Percentiles rank a stretch among this genome's conserved stretches.
Evolutionary conservation across 345 rosid genomes (phyloP).

Genomic region (Ceriops zippeliana): DNA sequence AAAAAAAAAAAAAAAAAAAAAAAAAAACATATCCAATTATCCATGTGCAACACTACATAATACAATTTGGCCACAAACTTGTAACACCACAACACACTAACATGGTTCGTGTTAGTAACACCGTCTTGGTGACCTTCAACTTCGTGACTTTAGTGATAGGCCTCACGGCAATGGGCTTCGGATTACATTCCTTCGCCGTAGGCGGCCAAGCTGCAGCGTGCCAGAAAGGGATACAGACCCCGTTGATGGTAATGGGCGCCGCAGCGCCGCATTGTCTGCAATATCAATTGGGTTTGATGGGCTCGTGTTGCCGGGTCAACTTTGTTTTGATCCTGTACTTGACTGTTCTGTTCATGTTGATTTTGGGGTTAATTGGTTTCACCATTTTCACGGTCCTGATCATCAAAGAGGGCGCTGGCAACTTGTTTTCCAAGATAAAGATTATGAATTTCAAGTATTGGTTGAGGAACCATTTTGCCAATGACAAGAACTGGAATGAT

Average conservation of each 20-base stretch:
- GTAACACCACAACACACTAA: neutral
- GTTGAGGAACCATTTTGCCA: constrained; percentile 5
- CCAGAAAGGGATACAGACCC: constrained; percentile 10
- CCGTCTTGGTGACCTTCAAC: neutral
- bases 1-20: too few relatives aligned
- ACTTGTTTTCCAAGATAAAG: neutral
- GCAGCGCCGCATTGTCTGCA: neutral
- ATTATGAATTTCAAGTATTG: constrained; percentile 4
- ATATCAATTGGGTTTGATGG: constrained; percentile 17
- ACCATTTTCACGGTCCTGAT: neutral
- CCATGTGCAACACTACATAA: too few relatives aligned
- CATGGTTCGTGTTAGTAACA: neutral
- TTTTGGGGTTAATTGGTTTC: neutral
- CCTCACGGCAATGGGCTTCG: neutral
- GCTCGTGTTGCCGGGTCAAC: neutral
- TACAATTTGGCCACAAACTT: too few relatives aligned
- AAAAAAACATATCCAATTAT: too few relatives aligned
- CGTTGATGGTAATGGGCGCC: neutral
- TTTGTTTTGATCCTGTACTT: neutral
- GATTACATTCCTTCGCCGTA: neutral
- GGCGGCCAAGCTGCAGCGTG: constrained; percentile 1
- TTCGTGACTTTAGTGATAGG: neutral
- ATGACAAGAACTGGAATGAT: constrained; percentile 8
- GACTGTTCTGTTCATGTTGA: neutral
- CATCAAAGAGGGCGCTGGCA: neutral